Evolutionary conservation across 73 alveolate genomes (phyloP).

Genomic region (Tetrahymena malaccensis): DNA sequence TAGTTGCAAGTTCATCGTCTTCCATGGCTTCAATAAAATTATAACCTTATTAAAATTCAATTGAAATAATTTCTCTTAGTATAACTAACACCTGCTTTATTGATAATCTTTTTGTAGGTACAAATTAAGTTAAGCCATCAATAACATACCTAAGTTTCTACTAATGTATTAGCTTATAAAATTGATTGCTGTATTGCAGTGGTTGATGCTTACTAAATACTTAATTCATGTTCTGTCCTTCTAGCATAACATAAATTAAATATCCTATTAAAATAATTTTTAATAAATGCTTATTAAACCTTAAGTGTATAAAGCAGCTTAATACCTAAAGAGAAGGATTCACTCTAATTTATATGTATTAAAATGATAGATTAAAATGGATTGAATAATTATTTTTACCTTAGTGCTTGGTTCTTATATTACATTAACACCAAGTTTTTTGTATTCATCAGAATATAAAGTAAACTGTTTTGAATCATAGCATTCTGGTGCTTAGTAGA

Average conservation of each 20-base stretch:
- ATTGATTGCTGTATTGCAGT: too few species aligned
- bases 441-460: background rate
- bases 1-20: too few species aligned
- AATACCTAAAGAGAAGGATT: too few species aligned
- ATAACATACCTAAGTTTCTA: background rate
- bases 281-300: background rate
- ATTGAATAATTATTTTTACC: background rate
- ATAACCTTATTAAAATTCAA: background rate
- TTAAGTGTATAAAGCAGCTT: background rate
- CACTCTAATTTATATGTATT: background rate
- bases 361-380: too few species aligned
- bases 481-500: background rate
- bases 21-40: background rate
- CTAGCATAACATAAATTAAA: too few species aligned
- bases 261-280: background rate
- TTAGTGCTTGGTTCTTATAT: background rate
- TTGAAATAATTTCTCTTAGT: background rate
- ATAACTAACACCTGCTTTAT: background rate
- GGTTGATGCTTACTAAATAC: too few species aligned
- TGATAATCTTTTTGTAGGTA: background rate
- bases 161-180: background rate
- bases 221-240: too few species aligned
- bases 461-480: background rate
- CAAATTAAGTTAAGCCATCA: background rate
- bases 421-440: background rate